Base-by-base conservation (phyloP, 768 basidiomycete genomes). In the Fomitopsis serialis region DNA sequence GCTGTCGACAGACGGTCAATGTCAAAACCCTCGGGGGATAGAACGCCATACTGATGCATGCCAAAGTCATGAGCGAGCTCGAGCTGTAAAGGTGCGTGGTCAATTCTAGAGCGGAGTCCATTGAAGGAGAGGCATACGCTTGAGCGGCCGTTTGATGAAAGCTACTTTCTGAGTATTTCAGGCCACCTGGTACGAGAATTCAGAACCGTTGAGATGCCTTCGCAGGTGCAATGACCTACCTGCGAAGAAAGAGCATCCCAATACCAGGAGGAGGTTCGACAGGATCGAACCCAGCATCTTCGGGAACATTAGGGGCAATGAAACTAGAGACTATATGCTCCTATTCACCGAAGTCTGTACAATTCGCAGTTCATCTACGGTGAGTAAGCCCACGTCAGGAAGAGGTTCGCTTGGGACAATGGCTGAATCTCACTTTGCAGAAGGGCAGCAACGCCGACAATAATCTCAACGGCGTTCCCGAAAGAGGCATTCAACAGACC, bases 221-320 rank as follows among this genome's bases (percentile, higher is more conserved):
- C n/a, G n/a, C n/a, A n/a, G n/a, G n/a, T n/a, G n/a, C n/a, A n/a
- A n/a, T n/a, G n/a, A n/a, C n/a, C n/a, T n/a, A 82, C 85, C 87
- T 45, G 90, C 91, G 50, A 95, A 72, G 76, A 95, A 95, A 13
- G 90, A 92, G 68, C 88, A 92, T 7, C 94, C 94, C 13, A 98
- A 75, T 17, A 98, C 93, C 35, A 97, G 76, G 9, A 97, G 78
- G 36, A 95, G 74, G 69, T 97, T 97, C 12, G 92, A 94, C 36
- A 97, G 71, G 55, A 97, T 89, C 25, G 91, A 93, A 19, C 93
- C 94, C 43, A 97, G 79, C 79, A 96, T 84, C 89, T 89, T 58
- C 3, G 50, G 17, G 34, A 21, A 13, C 11, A 15, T 57, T 25
- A 40, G 27, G 48, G 47, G 46, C 51, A 6, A 6, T 22, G 19